Percentiles rank a stretch among this genome's conserved stretches.
phyloP scores from a whole-genome alignment of 176 grass and related monocot genomes.

The Avena atlantica region DNA sequence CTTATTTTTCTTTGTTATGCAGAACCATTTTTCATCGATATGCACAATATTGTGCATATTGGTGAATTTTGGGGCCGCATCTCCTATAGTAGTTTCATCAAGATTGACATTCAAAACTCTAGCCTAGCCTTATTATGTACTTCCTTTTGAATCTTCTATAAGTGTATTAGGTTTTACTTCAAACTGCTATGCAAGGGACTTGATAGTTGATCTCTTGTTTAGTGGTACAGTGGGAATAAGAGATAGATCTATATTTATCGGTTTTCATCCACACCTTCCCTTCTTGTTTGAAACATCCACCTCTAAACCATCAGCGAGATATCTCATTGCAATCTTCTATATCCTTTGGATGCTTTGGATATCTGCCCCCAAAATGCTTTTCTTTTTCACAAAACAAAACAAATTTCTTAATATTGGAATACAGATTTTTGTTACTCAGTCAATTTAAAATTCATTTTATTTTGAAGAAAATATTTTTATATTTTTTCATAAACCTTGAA shows the following conservation, averaged over 20 bases:
- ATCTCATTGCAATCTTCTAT: neutral
- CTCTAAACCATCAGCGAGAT: neutral
- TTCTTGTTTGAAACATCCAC: neutral
- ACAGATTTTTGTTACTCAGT: too few relatives aligned
- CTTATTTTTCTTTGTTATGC: too few relatives aligned
- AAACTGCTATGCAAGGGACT: neutral
- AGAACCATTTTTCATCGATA: too few relatives aligned
- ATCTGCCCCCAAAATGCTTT: neutral
- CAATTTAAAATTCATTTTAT: too few relatives aligned
- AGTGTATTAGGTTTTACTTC: neutral
- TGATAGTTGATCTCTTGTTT: neutral
- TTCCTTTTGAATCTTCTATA: neutral
- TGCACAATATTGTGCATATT: neutral
- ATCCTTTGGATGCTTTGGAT: neutral
- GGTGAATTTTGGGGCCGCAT: neutral
- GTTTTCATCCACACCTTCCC: neutral
- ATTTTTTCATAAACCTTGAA: too few relatives aligned
- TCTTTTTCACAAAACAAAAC: too few relatives aligned
- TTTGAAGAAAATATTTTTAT: too few relatives aligned
- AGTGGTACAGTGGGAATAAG: neutral
- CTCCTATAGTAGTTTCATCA: neutral
- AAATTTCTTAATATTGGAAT: too few relatives aligned
- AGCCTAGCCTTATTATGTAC: neutral
- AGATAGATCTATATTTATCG: neutral
- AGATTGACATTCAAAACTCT: neutral